phyloP scores from a whole-genome alignment of 2,329 filamentous ascomycete genomes.

The Dactylella cylindrospora region DNA sequence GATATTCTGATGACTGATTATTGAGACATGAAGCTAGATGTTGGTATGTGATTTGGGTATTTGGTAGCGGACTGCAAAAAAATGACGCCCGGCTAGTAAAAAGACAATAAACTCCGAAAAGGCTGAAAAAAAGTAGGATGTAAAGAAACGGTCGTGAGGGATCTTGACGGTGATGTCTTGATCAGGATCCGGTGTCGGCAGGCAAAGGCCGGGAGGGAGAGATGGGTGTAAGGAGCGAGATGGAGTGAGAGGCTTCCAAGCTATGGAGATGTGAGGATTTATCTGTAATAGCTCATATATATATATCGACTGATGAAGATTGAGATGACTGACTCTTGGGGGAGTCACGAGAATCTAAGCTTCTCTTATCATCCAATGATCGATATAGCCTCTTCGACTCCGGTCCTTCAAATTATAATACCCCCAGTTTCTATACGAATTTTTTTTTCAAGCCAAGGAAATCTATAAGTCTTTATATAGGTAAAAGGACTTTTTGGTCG shows the following conservation, averaged over 20 bases:
- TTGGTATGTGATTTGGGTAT: constrained; percentile 29
- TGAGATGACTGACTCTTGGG: constrained; percentile 33
- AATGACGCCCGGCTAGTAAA: constrained; percentile 32
- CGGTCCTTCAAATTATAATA: constrained; percentile 34
- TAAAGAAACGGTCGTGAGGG: constrained; percentile 49
- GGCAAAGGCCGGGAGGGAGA: constrained; percentile 21
- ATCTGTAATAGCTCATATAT: constrained; percentile 27
- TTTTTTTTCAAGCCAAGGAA: constrained; percentile 4
- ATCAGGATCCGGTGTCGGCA: constrained; percentile 49
- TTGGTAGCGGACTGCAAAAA: constrained; percentile 28
- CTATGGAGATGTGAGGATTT: constrained; percentile 10
- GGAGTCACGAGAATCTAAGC: constrained; percentile 34
- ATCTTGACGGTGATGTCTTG: constrained; percentile 49
- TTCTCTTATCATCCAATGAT: constrained; percentile 42
- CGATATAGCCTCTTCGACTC: constrained; percentile 44
- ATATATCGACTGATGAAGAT: constrained; percentile 31
- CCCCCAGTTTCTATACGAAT: constrained; percentile 15
- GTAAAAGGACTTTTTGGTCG: constrained; percentile 4
- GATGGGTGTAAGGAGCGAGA: constrained; percentile 9
- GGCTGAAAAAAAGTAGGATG: constrained; percentile 47
- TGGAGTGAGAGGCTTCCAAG: constrained; percentile 38
- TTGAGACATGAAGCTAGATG: constrained; percentile 43
- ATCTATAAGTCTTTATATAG: constrained; percentile 10
- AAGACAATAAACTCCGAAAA: constrained; percentile 49
- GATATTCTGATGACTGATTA: constrained; percentile 44